Evolutionary conservation across 768 basidiomycete genomes (phyloP), one percentile per base, ranked within the genome.

Genomic region (Vararia minispora): DNA sequence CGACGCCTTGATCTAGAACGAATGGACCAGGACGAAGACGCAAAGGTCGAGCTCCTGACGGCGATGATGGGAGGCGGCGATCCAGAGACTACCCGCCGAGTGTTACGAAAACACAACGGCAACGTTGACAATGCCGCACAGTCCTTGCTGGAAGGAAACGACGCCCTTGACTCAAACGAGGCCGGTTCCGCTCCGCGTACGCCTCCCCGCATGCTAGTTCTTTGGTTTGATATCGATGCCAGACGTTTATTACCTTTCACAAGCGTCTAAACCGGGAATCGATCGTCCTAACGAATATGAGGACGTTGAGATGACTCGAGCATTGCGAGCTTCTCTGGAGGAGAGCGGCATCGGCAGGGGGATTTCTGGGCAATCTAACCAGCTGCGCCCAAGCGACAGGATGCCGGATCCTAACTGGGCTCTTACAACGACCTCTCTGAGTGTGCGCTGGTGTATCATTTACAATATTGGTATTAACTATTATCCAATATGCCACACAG

Each of bases 341-440:
- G 59, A 62, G 24, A 49, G 62, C 34, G 7, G 18, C 37, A 29
- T 22, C 44, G 24, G 11, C 29, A n/a, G n/a, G n/a, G n/a, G n/a
- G n/a, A n/a, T n/a, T n/a, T n/a, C n/a, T n/a, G n/a, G n/a, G n/a
- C 54, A 54, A 20, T 57, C 52, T 6, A 56, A 67, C 1, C 59
- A 63, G 28, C 76, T 82, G 55, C 66, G 72, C 0, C 76, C 78
- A 12, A 76, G 69, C 43, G 61, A 74, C 27, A 65, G 80, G 28
- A 67, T 76, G 3, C 66, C 80, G 2, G 66, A 82, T 52, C 70
- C 77, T 1, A 68, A 66, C 39, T 83, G 80, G 81, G 76, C 77
- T 34, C 55, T 83, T 52, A n/a, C n/a, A n/a, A n/a, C n/a, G n/a
- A n/a, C n/a, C n/a, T n/a, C n/a, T n/a, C n/a, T n/a, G n/a, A n/a